These are phyloP conservation scores for Colletotrichum eleusines DNA, from an alignment of 2,329 filamentous ascomycete genomes.

Conservation along the genomic window DNA sequence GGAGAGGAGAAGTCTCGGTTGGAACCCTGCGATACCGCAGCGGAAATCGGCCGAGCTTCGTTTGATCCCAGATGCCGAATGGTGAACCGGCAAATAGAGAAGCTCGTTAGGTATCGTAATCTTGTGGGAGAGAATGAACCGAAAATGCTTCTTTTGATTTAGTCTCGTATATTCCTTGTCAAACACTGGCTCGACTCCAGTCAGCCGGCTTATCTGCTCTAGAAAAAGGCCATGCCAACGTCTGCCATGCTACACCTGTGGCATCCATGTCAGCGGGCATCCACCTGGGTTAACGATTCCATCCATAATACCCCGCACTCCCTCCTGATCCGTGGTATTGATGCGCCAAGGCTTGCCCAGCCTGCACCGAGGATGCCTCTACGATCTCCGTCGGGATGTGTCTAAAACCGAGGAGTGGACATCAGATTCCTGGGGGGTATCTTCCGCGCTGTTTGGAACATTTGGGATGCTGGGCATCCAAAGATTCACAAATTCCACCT, in stretches of 20 bases:
- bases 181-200: too few species aligned
- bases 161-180: too few species aligned
- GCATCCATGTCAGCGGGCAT: neutral
- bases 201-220: too few species aligned
- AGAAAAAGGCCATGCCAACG: neutral
- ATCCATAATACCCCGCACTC: conserved; percentile 29
- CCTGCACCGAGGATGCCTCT: neutral
- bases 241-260: neutral
- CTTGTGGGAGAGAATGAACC: neutral
- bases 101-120: neutral
- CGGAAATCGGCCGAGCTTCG: neutral
- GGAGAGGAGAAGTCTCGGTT: conserved; percentile 19
- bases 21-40: conserved; percentile 29
- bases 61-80: neutral
- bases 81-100: neutral
- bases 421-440: neutral
- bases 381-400: conserved; percentile 24
- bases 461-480: neutral
- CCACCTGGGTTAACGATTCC: neutral
- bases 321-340: too few species aligned
- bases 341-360: conserved; percentile 20
- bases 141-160: fast-evolving
- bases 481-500: neutral
- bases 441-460: neutral
- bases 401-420: conserved; percentile 16